Evolutionary conservation across 371 early-diverging fungal species (phyloP), one percentile per base, ranked within the genome.

Genomic region (Spiromyces aspiralis): DNA sequence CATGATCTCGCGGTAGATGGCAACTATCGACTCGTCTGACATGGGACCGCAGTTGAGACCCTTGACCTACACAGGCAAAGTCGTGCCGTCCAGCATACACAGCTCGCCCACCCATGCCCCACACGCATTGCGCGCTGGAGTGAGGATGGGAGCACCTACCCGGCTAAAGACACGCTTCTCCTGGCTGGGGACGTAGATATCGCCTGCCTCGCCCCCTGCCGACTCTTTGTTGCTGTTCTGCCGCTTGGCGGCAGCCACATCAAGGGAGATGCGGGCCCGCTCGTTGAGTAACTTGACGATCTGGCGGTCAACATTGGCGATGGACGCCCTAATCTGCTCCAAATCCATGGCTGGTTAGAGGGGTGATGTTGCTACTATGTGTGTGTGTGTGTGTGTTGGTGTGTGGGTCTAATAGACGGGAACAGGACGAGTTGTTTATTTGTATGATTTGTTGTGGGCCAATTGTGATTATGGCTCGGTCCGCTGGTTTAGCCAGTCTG

Each of bases 1-100:
- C 87, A 89, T 89, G 63, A 90, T 84, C 71, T 90, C 93, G 46
- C 88, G 75, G 61, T 85, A 92, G 42, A 92, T 90, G 23, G 89
- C 78, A 49, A 80, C 76, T 4, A 90, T 65, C 0, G 83, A 77
- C 12, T 84, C 81, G 48, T 80, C 60, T 1, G 81, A 73, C 25
- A 92, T 66, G 12, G 90, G 90, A 23, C 93, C 90, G 24, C 70
- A 70, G 71, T 90, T 92, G 20, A 89, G 54, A 6, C 71, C 61
- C 43, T 73, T 73, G 51, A 80, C 58, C 64, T 76, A 64, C 26
- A n/a, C n/a, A n/a, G n/a, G n/a, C n/a, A n/a, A n/a, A n/a, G n/a
- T n/a, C n/a, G n/a, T n/a, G n/a, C n/a, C n/a, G n/a, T 54, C 55
- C 20, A 46, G 20, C 12, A 46, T 20, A 42, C n/a, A 42, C 13